Evolutionary conservation across 441 rosid species (phyloP).

Genomic region (Erodium texanum): DNA sequence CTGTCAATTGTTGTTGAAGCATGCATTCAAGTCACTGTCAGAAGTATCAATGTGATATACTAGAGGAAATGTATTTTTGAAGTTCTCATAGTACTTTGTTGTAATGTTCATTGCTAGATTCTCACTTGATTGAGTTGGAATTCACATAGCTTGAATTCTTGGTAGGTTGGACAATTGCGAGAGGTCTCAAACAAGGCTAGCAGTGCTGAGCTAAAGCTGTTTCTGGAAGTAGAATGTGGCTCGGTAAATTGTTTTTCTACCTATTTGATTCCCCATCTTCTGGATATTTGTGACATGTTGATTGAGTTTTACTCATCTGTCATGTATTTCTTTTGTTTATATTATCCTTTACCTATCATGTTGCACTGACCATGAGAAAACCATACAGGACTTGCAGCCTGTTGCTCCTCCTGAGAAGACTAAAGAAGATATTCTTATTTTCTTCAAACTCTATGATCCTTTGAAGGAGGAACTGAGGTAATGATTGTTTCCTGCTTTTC

Average conservation of each 20-base stretch:
- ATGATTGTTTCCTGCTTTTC: conserved; percentile 12
- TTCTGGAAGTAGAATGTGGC: conserved; percentile 52
- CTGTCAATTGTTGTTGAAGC: too few species aligned
- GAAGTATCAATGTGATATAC: too few species aligned
- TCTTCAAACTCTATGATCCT: conserved; percentile 65
- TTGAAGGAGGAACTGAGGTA: conserved; percentile 52
- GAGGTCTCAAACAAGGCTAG: conserved; percentile 58
- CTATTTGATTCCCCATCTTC: background rate
- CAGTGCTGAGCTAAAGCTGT: conserved; percentile 62
- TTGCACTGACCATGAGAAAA: conserved; percentile 6
- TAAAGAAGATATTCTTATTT: conserved; percentile 59
- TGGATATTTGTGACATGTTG: conserved; percentile 13
- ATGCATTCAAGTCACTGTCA: too few species aligned
- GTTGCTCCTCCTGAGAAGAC: conserved; percentile 48
- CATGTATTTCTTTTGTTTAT: background rate
- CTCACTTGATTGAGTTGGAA: background rate
- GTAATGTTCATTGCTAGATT: background rate
- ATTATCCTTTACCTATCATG: conserved; percentile 1
- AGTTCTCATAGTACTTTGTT: background rate
- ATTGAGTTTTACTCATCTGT: background rate
- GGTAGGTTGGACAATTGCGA: conserved; percentile 63
- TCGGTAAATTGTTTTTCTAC: conserved; percentile 28
- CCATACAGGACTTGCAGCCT: conserved; percentile 46
- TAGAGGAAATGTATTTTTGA: background rate
- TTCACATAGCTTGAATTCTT: background rate